Percentiles rank a stretch among this genome's conserved stretches.
These are phyloP conservation scores for Trichosporon coremiiforme DNA, from an alignment of 1,284 basidiomycete species.

Conservation along the genomic window DNA sequence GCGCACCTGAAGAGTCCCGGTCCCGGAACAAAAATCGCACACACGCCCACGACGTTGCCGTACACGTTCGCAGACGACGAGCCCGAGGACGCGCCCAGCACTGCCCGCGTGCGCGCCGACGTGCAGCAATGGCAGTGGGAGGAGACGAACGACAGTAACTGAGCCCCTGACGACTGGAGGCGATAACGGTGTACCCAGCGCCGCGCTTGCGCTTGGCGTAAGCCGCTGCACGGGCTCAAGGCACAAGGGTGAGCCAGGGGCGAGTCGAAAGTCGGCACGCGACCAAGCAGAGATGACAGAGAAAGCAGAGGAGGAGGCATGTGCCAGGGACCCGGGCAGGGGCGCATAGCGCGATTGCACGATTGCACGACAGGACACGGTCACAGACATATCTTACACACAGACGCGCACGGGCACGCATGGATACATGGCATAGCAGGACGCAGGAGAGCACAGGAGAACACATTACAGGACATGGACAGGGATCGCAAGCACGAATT, in stretches of 20 bases:
- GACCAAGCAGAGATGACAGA: no score
- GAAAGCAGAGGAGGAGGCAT: no score
- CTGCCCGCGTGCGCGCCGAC: neutral
- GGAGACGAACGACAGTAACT: neutral
- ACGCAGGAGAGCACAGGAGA: no score
- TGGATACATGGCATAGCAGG: no score
- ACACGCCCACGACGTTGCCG: neutral
- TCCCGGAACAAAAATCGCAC: conserved; percentile 4
- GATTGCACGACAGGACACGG: no score
- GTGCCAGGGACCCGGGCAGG: no score
- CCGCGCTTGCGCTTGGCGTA: neutral
- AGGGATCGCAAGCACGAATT: no score
- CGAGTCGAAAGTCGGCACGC: no score
- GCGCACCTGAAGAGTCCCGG: neutral
- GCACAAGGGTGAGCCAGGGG: neutral
- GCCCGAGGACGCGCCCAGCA: neutral
- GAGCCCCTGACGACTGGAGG: neutral
- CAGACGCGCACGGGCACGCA: neutral
- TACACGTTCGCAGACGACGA: conserved; percentile 16
- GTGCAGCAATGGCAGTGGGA: conserved; percentile 15
- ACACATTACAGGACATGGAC: no score
- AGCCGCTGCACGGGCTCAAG: neutral
- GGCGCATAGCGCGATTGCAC: neutral
- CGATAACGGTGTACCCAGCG: neutral
- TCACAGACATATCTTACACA: neutral